phyloP scores from a whole-genome alignment of 345 rosid species.

The Sonneratia caseolaris region DNA sequence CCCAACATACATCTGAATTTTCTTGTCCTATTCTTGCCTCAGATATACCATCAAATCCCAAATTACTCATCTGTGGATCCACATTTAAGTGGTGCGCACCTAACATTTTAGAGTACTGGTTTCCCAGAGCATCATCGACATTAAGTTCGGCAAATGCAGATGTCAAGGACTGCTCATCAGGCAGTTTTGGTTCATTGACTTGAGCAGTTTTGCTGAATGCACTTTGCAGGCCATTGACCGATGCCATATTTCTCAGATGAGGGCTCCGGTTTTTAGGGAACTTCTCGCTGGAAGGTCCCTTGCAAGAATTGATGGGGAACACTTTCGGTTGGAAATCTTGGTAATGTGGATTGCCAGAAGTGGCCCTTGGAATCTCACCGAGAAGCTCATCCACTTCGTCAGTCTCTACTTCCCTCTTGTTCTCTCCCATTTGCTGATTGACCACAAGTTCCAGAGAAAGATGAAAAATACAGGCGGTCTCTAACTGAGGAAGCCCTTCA shows the following conservation, averaged over 20 bases:
- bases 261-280: slow-evolving; percentile 21
- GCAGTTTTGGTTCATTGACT: slow-evolving; percentile 33
- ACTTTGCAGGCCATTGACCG: slow-evolving; percentile 16
- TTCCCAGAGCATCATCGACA: slow-evolving; percentile 17
- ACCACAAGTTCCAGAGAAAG: not conserved
- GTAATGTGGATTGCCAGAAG: slow-evolving; percentile 38
- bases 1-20: slow-evolving; percentile 15
- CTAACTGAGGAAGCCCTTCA: not conserved
- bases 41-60: slow-evolving; percentile 28
- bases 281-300: slow-evolving; percentile 21
- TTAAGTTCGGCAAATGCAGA: slow-evolving; percentile 45
- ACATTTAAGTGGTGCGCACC: slow-evolving; percentile 15
- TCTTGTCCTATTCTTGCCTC: slow-evolving; percentile 24
- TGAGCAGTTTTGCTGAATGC: slow-evolving; percentile 22
- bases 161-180: slow-evolving; percentile 45
- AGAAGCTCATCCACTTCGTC: slow-evolving; percentile 80
- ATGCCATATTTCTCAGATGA: slow-evolving; percentile 15
- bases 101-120: slow-evolving; percentile 19
- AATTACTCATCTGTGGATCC: slow-evolving; percentile 21
- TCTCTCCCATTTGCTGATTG: slow-evolving; percentile 39
- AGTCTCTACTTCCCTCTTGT: slow-evolving; percentile 40
- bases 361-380: slow-evolving; percentile 71
- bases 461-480: not conserved
- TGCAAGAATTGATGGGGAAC: slow-evolving; percentile 28
- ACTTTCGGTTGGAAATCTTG: slow-evolving; percentile 30